These are phyloP conservation scores for Suillus subaureus DNA, from an alignment of 768 basidiomycete species.

Conservation along the genomic window DNA sequence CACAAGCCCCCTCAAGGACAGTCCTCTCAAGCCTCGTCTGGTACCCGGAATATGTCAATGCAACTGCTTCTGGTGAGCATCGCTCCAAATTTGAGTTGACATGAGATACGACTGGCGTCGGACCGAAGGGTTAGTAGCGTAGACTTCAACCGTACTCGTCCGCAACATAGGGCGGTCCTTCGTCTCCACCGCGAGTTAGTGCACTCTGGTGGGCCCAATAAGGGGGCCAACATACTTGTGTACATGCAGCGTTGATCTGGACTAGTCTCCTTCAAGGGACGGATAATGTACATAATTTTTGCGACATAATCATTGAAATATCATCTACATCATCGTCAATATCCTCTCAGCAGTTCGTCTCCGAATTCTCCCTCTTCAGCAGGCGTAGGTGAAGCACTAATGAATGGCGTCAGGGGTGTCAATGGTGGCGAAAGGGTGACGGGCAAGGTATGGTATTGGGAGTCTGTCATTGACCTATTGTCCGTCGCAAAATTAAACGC, in stretches of 20 bases:
- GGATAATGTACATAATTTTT: constrained; percentile 27
- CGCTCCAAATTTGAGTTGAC: too few species aligned
- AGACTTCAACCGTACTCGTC: too few species aligned
- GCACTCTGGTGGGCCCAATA: neutral
- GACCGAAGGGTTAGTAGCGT: too few species aligned
- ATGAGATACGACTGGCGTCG: too few species aligned
- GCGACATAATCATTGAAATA: neutral
- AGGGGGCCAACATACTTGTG: neutral
- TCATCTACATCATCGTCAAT: neutral
- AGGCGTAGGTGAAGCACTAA: neutral
- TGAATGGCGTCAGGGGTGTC: neutral
- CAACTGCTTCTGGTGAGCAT: too few species aligned
- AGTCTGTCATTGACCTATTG: neutral
- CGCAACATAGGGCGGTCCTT: neutral
- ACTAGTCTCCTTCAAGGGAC: constrained; percentile 20
- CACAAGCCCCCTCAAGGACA: too few species aligned
- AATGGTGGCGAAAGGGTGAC: neutral
- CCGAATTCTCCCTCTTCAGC: neutral
- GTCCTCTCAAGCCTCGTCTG: too few species aligned
- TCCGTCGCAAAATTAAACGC: neutral
- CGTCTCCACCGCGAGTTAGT: neutral
- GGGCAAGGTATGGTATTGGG: neutral
- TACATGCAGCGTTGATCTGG: constrained; percentile 14
- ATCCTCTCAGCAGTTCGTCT: neutral
- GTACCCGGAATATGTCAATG: too few species aligned